Percentiles rank a stretch among this genome's conserved stretches.
These are phyloP conservation scores for Cyberlindnera xishuangbannaensis DNA, from an alignment of 805 yeast genomes.

Conservation along the genomic window DNA sequence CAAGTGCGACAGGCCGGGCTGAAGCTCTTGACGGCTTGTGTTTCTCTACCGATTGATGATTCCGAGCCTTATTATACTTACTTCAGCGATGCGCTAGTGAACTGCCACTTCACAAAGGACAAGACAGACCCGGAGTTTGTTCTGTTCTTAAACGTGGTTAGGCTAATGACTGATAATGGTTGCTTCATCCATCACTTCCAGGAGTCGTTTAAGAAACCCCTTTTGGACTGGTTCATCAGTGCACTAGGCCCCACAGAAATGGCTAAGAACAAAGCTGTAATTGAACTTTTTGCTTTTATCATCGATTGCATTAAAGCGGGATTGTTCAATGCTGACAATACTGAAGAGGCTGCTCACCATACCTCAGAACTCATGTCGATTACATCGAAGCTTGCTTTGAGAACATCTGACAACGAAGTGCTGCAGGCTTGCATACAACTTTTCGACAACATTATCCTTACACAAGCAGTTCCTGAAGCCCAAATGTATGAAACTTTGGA, in stretches of 20 bases:
- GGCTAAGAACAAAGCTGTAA: slow-evolving; percentile 16
- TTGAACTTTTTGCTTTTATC: slow-evolving; percentile 32
- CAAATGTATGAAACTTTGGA: slow-evolving; percentile 34
- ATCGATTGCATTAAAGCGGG: slow-evolving; percentile 42
- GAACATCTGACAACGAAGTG: slow-evolving; percentile 33
- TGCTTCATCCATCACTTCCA: slow-evolving; percentile 46
- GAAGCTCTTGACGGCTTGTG: slow-evolving; percentile 49
- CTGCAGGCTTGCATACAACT: slow-evolving; percentile 34
- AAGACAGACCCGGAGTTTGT: slow-evolving; percentile 45
- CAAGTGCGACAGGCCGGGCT: slow-evolving; percentile 46
- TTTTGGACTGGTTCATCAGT: slow-evolving; percentile 30
- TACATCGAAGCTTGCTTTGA: slow-evolving; percentile 33
- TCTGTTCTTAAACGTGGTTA: slow-evolving; percentile 41
- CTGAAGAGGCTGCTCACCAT: slow-evolving; percentile 26
- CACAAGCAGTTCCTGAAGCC: slow-evolving; percentile 40
- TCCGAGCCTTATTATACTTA: slow-evolving; percentile 46
- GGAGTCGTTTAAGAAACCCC: slow-evolving; percentile 36
- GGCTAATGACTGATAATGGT: slow-evolving; percentile 46
- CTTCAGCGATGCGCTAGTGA: slow-evolving; percentile 50
- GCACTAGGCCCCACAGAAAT: slow-evolving; percentile 30
- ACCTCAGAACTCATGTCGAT: slow-evolving; percentile 30
- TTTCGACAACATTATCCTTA: slow-evolving; percentile 38
- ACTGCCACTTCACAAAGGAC: slow-evolving; percentile 31
- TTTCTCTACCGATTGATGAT: slow-evolving; percentile 40
- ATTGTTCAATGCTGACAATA: slow-evolving; percentile 28